Conservation (phyloP, 2,329 filamentous ascomycete species). For the Lachnellula hyalina region DNA sequence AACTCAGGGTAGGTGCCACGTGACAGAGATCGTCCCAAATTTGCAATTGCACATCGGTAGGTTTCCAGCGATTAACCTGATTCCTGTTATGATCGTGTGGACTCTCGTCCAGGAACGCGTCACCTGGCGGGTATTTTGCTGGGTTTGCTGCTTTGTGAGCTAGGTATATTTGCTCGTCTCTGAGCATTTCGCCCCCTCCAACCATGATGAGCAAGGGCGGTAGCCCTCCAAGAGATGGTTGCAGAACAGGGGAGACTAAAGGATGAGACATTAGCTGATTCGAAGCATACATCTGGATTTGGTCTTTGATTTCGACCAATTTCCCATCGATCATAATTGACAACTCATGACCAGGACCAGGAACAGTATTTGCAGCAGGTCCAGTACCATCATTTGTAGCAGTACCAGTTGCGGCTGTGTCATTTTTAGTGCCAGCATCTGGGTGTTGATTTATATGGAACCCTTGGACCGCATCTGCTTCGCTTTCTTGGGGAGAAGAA, state of each 20-base stretch:
- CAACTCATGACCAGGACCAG: slow-evolving; percentile 39
- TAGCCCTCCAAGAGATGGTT: slow-evolving; percentile 82
- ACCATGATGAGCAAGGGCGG: slow-evolving; percentile 82
- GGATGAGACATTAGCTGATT: slow-evolving; percentile 84
- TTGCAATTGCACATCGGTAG: slow-evolving; percentile 89
- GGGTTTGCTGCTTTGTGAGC: slow-evolving; percentile 94
- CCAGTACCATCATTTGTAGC: slow-evolving; percentile 24
- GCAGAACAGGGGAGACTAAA: slow-evolving; percentile 81
- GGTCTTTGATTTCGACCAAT: slow-evolving; percentile 72
- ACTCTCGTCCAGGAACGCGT: slow-evolving; percentile 56
- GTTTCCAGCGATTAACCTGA: slow-evolving; percentile 61
- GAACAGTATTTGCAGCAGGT: slow-evolving; percentile 28
- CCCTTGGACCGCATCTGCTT: slow-evolving; percentile 35
- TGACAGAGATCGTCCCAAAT: slow-evolving; percentile 96
- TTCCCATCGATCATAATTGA: slow-evolving; percentile 68
- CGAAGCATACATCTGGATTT: slow-evolving; percentile 82
- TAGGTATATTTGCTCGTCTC: slow-evolving; percentile 91
- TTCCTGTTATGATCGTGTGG: slow-evolving; percentile 49
- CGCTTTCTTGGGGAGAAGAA: slow-evolving; percentile 24
- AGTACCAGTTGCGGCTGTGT: slow-evolving; percentile 30
- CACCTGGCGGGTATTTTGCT: slow-evolving; percentile 63
- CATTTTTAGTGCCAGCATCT: slow-evolving; percentile 24
- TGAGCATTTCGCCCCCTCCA: slow-evolving; percentile 81
- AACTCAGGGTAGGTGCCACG: slow-evolving; percentile 87
- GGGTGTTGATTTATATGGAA: slow-evolving; percentile 30